Evolutionary conservation across 345 rosid genomes (phyloP).

Genomic region (Bruguiera parviflora): DNA sequence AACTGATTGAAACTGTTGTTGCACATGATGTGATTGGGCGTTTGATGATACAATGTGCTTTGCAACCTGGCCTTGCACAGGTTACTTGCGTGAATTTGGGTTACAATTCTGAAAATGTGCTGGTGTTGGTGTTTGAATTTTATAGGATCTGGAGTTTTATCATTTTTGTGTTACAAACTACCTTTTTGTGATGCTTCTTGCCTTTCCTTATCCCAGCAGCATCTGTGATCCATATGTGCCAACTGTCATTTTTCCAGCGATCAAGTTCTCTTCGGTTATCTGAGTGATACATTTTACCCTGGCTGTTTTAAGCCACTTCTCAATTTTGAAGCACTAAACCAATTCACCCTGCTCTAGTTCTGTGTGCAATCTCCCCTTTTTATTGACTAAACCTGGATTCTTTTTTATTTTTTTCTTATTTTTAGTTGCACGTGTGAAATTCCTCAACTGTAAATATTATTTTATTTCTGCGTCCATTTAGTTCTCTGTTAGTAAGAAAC

Average conservation of each 20-base stretch:
- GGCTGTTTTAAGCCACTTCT: no score
- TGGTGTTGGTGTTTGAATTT: not conserved
- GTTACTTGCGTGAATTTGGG: conserved; percentile 28
- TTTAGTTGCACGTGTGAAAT: no score
- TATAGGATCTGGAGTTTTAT: not conserved
- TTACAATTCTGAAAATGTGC: conserved; percentile 3
- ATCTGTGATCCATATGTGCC: not conserved
- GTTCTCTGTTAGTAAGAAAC: not conserved
- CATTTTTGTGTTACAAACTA: not conserved
- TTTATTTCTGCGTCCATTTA: not conserved
- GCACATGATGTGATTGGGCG: conserved; percentile 97
- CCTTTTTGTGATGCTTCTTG: not conserved
- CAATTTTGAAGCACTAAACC: not conserved
- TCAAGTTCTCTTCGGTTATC: not conserved
- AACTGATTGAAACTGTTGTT: conserved; percentile 81
- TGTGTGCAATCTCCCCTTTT: not conserved
- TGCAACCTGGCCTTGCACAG: conserved; percentile 96
- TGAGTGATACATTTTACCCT: not conserved
- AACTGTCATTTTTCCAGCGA: not conserved
- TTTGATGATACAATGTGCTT: conserved; percentile 91
- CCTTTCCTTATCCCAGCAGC: conserved; percentile 1
- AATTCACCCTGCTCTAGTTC: not conserved
- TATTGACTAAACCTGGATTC: no score
- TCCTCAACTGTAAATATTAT: not conserved
- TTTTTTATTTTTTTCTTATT: no score